These are phyloP conservation scores for Botrytis hyacinthi DNA, from an alignment of 2,329 filamentous ascomycete species.

Conservation along the genomic window DNA sequence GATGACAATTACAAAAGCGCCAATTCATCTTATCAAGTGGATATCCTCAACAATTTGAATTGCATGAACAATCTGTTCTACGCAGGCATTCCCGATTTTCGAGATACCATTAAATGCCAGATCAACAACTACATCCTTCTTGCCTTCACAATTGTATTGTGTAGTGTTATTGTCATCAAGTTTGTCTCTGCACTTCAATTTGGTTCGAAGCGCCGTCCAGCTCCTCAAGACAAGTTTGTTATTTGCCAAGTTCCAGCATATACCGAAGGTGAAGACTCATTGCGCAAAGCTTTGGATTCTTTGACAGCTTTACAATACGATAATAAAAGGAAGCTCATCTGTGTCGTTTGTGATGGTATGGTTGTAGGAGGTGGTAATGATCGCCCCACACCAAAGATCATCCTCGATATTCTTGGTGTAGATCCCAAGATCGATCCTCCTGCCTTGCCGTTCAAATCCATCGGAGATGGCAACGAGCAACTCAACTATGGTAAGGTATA, in stretches of 20 bases:
- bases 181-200: constrained; percentile 93
- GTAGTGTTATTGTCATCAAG: constrained; percentile 76
- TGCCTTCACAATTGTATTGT: constrained; percentile 81
- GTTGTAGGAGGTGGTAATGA: constrained; percentile 96
- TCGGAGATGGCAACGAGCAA: constrained; percentile 84
- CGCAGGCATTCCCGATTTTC: constrained; percentile 81
- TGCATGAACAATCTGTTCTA: constrained; percentile 86
- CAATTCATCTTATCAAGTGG: constrained; percentile 51
- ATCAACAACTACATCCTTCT: constrained; percentile 90
- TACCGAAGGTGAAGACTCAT: constrained; percentile 93
- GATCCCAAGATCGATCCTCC: constrained; percentile 96
- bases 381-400: constrained; percentile 93
- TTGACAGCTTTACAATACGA: constrained; percentile 93
- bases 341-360: constrained; percentile 94
- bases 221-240: constrained; percentile 96
- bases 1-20: constrained; percentile 50
- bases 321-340: constrained; percentile 96
- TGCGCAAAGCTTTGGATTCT: constrained; percentile 90
- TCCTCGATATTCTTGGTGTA: constrained; percentile 93
- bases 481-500: constrained; percentile 99
- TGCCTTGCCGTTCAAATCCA: constrained; percentile 88
- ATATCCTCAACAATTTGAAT: constrained; percentile 64
- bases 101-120: constrained; percentile 70
- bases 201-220: constrained; percentile 83
- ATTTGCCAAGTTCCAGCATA: constrained; percentile 98